Evolutionary conservation across 331 rosid species (phyloP).

Genomic region (Quercus tomentella): DNA sequence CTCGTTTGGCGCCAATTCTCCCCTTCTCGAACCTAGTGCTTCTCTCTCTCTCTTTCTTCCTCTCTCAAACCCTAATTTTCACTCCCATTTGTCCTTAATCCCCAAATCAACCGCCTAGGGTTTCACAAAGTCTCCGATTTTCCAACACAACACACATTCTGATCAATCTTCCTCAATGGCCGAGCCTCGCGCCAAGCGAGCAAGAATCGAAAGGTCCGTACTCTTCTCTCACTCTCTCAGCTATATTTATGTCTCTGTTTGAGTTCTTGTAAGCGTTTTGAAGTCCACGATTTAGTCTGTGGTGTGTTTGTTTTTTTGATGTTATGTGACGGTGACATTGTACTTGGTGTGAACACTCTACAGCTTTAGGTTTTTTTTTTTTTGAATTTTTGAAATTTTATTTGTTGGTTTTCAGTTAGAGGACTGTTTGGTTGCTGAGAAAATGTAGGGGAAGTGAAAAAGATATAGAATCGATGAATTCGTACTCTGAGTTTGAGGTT

Average conservation of each 20-base stretch:
- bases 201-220: constrained; percentile 54
- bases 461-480: background rate
- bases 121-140: background rate
- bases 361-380: background rate
- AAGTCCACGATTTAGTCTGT: background rate
- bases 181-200: constrained; percentile 63
- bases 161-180: constrained; percentile 38
- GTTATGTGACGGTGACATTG: background rate
- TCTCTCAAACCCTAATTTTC: constrained; percentile 15
- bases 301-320: background rate
- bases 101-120: constrained; percentile 14
- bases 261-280: no score
- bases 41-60: background rate
- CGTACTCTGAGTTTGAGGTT: background rate
- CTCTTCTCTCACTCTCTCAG: background rate
- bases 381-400: background rate
- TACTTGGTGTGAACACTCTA: background rate
- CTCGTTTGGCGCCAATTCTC: constrained; percentile 48
- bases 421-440: background rate
- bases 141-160: background rate
- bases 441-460: background rate
- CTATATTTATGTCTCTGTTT: background rate
- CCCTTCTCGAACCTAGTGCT: background rate
- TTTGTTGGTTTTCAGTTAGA: background rate
- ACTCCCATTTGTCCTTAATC: constrained; percentile 4